Base-by-base conservation (phyloP, 768 basidiomycete species). In the Pleurotus giganteus region DNA sequence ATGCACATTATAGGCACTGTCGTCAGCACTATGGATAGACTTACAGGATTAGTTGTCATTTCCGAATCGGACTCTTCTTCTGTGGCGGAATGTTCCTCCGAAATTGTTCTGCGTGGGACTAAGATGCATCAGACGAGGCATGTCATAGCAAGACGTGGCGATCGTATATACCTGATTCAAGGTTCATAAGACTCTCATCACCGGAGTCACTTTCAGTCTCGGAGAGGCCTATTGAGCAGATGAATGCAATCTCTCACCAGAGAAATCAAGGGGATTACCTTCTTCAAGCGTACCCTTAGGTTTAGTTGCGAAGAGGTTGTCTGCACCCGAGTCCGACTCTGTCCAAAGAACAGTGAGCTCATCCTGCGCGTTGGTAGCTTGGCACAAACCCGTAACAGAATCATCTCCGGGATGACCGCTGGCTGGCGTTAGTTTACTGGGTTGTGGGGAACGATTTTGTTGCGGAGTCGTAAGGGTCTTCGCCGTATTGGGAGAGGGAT, bases 61-160 rank as follows among this genome's bases (percentile, higher is more conserved):
- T 68, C 70, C 62, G 71, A 44, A 49, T 71, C 65, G 58, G 70
- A 51, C 43, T 73, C 62, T 56, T 61, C 61, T 42, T 59, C 56
- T 5, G 23, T 39, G 5, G 27, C 23, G 53, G 46, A 49, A 23
- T 50, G 42, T 12, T 15, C 17, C 5, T 13, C 39, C 26, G 50
- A 21, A 37, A 31, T 19, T 31, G 26, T 12, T 2, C 17, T 24
- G 28, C 28, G 5, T 32, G 24, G 46, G 26, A 47, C 29, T 47
- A 23, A n/a, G 6, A 7, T 19, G 39, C 9, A 41, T 41, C 13
- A 41, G 12, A 41, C 7, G n/a, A n/a, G 7, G 5, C 12, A 15
- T 41, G 39, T 13, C 19, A 7, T 17, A n/a, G n/a, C 27, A 15
- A 46, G 7, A 27, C 27, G 21, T 7, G 44, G 7, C 17, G 21